These are phyloP conservation scores for Lactarius sp. DNA, from an alignment of 768 basidiomycete genomes.

Conservation along the genomic window DNA sequence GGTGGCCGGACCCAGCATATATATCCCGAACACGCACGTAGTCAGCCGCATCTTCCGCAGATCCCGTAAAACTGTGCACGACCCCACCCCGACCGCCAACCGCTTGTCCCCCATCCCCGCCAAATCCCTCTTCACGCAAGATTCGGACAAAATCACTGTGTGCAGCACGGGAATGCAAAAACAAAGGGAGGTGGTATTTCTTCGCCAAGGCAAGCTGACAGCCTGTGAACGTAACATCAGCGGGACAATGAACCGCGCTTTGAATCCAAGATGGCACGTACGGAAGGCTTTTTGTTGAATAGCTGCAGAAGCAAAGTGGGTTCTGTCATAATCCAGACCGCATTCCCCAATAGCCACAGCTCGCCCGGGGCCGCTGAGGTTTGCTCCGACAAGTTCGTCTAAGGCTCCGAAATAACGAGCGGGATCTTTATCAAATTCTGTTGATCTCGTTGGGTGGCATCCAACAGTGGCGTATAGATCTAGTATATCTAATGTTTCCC, in stretches of 20 bases:
- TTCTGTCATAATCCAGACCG: conserved; percentile 77
- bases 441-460: conserved; percentile 73
- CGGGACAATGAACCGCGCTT: background rate
- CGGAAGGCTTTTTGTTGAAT: conserved; percentile 64
- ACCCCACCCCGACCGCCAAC: conserved; percentile 67
- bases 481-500: background rate
- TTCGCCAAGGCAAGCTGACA: conserved; percentile 62
- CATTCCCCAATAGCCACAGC: conserved; percentile 77
- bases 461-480: conserved; percentile 72
- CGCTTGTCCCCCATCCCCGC: conserved; percentile 46
- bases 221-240: conserved; percentile 29
- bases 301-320: conserved; percentile 55
- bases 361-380: conserved; percentile 49
- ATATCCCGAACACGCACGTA: conserved; percentile 41
- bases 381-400: conserved; percentile 46
- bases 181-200: conserved; percentile 68
- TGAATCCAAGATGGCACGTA: conserved; percentile 29
- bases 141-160: conserved; percentile 64
- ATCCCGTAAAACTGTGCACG: conserved; percentile 80
- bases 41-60: conserved; percentile 54
- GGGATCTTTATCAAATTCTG: conserved; percentile 55
- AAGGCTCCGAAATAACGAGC: conserved; percentile 61
- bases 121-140: conserved; percentile 61
- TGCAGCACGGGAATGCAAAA: conserved; percentile 77
- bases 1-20: background rate